Percentiles rank a stretch among this genome's conserved stretches.
Conservation (phyloP, 345 rosid species). For the Salix dunnii region DNA sequence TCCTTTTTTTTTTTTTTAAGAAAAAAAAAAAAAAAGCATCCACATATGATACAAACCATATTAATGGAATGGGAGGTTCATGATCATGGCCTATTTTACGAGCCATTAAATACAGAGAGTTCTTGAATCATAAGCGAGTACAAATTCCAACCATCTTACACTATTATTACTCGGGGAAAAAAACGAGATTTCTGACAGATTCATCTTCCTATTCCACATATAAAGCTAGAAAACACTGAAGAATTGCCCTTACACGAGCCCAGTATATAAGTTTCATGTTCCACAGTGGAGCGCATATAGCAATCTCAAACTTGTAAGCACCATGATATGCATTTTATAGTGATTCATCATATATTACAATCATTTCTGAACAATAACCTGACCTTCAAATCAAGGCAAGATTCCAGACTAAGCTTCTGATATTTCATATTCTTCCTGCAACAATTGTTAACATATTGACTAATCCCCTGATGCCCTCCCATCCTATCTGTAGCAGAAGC, state of each 20-base stretch:
- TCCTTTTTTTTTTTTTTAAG: too few species aligned
- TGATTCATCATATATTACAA: neutral
- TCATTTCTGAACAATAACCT: constrained; percentile 4
- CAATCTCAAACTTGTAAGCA: neutral
- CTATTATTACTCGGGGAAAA: neutral
- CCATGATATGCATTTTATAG: neutral
- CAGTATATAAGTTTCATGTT: neutral
- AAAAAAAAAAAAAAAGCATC: too few species aligned
- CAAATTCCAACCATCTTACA: neutral
- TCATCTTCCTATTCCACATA: neutral
- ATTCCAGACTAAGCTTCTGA: neutral
- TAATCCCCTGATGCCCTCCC: neutral
- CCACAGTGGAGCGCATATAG: neutral
- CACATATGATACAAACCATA: neutral
- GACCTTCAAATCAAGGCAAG: neutral
- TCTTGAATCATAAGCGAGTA: neutral
- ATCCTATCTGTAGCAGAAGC: constrained; percentile 7
- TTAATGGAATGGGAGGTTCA: neutral
- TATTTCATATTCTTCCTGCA: neutral
- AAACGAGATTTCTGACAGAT: neutral
- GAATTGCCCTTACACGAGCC: neutral
- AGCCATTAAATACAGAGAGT: neutral
- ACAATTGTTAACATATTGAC: neutral
- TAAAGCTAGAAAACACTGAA: neutral
- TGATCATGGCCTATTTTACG: neutral